A percentile compares a stretch with the other conserved stretches of the same genome.
Evolutionary conservation across 2,329 filamentous ascomycete species (phyloP).

Genomic region (Penicillium sp.): DNA sequence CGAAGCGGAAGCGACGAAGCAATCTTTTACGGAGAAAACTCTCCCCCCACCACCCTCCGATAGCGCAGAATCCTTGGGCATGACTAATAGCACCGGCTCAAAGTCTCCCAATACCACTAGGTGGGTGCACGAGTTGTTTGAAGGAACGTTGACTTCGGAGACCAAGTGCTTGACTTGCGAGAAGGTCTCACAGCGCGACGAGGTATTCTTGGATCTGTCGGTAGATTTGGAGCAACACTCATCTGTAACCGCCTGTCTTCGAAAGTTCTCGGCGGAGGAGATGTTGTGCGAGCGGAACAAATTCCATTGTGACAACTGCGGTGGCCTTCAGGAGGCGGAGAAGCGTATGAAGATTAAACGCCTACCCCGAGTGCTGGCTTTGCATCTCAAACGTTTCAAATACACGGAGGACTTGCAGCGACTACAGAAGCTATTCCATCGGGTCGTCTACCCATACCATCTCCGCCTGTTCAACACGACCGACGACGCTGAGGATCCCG

Average conservation of each 20-base stretch:
- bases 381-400: slow-evolving; percentile 97
- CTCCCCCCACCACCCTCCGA: slow-evolving; percentile 54
- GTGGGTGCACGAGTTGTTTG: slow-evolving; percentile 97
- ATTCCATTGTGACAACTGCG: slow-evolving; percentile 97
- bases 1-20: slow-evolving; percentile 69
- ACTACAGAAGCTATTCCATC: slow-evolving; percentile 93
- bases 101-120: slow-evolving; percentile 68
- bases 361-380: slow-evolving; percentile 82
- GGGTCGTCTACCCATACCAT: slow-evolving; percentile 96
- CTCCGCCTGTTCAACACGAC: slow-evolving; percentile 97
- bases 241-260: slow-evolving; percentile 90
- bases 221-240: slow-evolving; percentile 95
- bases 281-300: slow-evolving; percentile 99
- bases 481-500: slow-evolving; percentile 89
- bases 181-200: slow-evolving; percentile 90
- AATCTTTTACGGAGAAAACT: slow-evolving; percentile 36
- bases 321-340: slow-evolving; percentile 93
- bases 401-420: slow-evolving; percentile 95
- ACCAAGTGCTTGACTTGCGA: slow-evolving; percentile 96
- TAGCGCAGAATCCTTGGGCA: slow-evolving; percentile 46
- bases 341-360: slow-evolving; percentile 99
- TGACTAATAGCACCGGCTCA: slow-evolving; percentile 52
- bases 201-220: slow-evolving; percentile 92
- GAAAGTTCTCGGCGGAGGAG: slow-evolving; percentile 96
- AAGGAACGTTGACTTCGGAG: slow-evolving; percentile 91